A percentile compares a stretch with the other conserved stretches of the same genome.
Evolutionary conservation across 352 stramenopile species (phyloP).

Genomic region (Globisporangium perplexum): DNA sequence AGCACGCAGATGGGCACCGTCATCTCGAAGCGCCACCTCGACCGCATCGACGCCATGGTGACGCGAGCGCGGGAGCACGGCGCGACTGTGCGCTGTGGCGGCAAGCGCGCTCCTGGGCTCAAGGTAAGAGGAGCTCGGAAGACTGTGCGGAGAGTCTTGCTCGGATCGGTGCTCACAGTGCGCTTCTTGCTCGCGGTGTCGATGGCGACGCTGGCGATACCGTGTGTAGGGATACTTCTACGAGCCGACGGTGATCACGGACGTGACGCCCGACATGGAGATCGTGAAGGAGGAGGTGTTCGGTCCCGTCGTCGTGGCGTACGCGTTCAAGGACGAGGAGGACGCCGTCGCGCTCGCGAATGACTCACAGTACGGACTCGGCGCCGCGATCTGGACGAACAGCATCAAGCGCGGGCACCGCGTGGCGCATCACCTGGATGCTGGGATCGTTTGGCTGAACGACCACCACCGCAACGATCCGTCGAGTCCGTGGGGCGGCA

Average conservation of each 20-base stretch:
- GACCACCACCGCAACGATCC: conserved; percentile 62
- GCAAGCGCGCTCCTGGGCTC: conserved; percentile 37
- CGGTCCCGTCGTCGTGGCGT: conserved; percentile 64
- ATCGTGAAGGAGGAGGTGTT: conserved; percentile 89
- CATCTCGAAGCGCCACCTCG: conserved; percentile 46
- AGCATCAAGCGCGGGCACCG: conserved; percentile 75
- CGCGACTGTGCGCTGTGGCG: conserved; percentile 67
- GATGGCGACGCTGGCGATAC: background rate
- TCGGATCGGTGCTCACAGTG: too few species aligned
- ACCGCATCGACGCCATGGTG: conserved; percentile 70
- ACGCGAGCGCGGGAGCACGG: conserved; percentile 73
- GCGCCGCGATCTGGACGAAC: conserved; percentile 80
- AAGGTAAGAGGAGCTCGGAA: conserved; percentile 9
- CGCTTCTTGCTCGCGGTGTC: too few species aligned
- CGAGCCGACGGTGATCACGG: conserved; percentile 87
- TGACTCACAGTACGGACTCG: conserved; percentile 76
- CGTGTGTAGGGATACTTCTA: conserved; percentile 84
- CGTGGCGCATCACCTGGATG: conserved; percentile 77
- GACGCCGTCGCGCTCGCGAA: conserved; percentile 80
- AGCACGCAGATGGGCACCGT: conserved; percentile 65
- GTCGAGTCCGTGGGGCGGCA: conserved; percentile 62
- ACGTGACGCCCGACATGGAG: conserved; percentile 55
- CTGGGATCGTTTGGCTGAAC: conserved; percentile 90
- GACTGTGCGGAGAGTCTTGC: background rate
- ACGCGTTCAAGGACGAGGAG: conserved; percentile 47